phyloP scores from a whole-genome alignment of 306 rosid species.

The Echinosophora koreensis region DNA sequence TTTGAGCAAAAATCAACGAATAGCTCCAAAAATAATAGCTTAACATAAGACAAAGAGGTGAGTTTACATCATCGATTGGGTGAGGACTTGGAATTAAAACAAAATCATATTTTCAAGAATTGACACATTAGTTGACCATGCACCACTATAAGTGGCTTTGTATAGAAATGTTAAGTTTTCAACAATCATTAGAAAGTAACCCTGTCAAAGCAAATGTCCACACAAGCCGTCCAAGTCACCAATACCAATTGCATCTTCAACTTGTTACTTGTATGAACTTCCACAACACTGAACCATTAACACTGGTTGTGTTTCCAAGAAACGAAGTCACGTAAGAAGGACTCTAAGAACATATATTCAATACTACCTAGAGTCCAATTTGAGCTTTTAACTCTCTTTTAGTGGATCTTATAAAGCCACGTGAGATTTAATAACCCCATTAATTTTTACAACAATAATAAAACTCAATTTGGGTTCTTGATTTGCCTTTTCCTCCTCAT shows the following conservation, averaged over 20 bases:
- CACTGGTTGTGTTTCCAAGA: neutral
- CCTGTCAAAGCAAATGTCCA: conserved; percentile 30
- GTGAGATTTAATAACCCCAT: too few species aligned
- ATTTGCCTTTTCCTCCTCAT: too few species aligned
- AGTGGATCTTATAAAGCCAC: too few species aligned
- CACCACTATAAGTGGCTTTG: conserved; percentile 34
- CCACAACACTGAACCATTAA: conserved; percentile 8
- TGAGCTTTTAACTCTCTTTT: too few species aligned
- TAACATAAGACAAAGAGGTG: conserved; percentile 29
- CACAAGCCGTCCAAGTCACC: neutral
- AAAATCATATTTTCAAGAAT: conserved; percentile 49
- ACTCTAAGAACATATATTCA: too few species aligned
- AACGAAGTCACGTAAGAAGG: too few species aligned
- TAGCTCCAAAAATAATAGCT: conserved; percentile 43
- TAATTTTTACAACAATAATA: too few species aligned
- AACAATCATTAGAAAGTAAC: conserved; percentile 45
- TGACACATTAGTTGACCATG: conserved; percentile 66
- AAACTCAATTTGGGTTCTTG: too few species aligned
- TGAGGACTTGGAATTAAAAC: neutral
- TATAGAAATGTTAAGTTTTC: conserved; percentile 10
- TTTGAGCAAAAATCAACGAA: conserved; percentile 48
- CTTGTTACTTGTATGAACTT: conserved; percentile 16
- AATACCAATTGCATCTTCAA: conserved; percentile 8
- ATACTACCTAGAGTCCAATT: too few species aligned
- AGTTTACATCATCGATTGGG: conserved; percentile 12